Evolutionary conservation across 2,329 filamentous ascomycete genomes (phyloP), one percentile per base, ranked within the genome.

Genomic region (Calonectria pauciramosa): DNA sequence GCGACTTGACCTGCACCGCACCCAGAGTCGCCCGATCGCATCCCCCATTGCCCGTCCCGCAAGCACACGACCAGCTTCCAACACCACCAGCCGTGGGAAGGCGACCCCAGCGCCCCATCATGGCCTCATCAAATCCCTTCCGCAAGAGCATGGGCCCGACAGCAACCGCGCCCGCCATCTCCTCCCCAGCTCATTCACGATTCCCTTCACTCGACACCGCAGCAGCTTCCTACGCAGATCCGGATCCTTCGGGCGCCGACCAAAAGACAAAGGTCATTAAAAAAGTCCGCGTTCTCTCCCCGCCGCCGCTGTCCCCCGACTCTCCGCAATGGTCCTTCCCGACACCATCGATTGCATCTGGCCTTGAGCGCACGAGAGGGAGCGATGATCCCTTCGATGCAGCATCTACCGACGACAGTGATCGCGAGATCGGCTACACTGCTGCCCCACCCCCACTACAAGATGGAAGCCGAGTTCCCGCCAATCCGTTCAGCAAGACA

Each of bases 271-370:
- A 90, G 86, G 87, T 91, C 49, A 88, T 90, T 73, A 94, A 94
- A 85, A 93, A 91, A 80, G 93, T 94, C 74, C 91, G 93, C 80
- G 90, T 93, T 11, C 89, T 93, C 81, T 93, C 91, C 52, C 92
- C 92, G 67, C 91, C 91, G 73, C 91, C 91, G 4, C 88, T 89
- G n/a, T 90, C 89, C 16, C 89, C 90, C 77, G 90, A 91, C 77
- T 90, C 89, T 34, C 82, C 83, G 26, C 83, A 83, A 73, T 84
- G 80, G 83, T 85, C 81, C 20, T 77, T 82, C 70, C 74, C 82
- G 72, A 70, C 82, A 73, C 71, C 82, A 74, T 77, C 83, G 77
- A 74, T 85, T 74, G 47, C 82, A 81, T 30, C 82, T 77, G 59
- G 80, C 78, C 54, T 79, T 72, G 51, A 81, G 77, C 77, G 72